Evolutionary conservation across 1,284 basidiomycete genomes (phyloP).

Genomic region (Tylopilus sp.): DNA sequence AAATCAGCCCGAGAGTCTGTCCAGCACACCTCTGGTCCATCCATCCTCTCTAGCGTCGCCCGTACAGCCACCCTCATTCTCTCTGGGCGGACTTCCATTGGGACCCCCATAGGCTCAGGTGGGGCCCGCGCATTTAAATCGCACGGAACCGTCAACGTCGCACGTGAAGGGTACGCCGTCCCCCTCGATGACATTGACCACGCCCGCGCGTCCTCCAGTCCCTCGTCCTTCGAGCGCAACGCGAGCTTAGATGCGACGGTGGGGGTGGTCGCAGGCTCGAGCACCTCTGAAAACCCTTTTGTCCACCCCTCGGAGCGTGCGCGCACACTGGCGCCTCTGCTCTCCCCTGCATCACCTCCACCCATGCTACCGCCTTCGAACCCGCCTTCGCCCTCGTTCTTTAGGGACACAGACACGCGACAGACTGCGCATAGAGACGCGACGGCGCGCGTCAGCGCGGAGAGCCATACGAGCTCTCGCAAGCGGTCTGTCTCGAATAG

Average conservation of each 20-base stretch:
- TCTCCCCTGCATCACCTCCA: conserved; percentile 3
- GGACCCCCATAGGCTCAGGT: conserved; percentile 25
- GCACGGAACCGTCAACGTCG: conserved; percentile 44
- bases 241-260: conserved; percentile 14
- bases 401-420: conserved; percentile 39
- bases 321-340: conserved; percentile 4
- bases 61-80: conserved; percentile 52
- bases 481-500: conserved; percentile 21
- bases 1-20: conserved; percentile 56
- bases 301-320: conserved; percentile 41
- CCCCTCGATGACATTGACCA: conserved; percentile 51
- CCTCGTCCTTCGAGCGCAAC: conserved; percentile 26
- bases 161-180: conserved; percentile 34
- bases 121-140: conserved; percentile 44
- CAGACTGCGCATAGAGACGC: conserved; percentile 12
- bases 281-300: conserved; percentile 45
- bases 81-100: conserved; percentile 24
- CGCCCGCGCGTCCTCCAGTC: conserved; percentile 36
- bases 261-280: background rate
- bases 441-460: conserved; percentile 27
- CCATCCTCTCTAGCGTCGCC: conserved; percentile 53
- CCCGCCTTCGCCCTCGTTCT: conserved; percentile 40
- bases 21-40: conserved; percentile 33
- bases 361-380: conserved; percentile 13
- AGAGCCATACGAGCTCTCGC: background rate